These are phyloP conservation scores for Terana coerulea DNA, from an alignment of 768 basidiomycete genomes.

Conservation along the genomic window DNA sequence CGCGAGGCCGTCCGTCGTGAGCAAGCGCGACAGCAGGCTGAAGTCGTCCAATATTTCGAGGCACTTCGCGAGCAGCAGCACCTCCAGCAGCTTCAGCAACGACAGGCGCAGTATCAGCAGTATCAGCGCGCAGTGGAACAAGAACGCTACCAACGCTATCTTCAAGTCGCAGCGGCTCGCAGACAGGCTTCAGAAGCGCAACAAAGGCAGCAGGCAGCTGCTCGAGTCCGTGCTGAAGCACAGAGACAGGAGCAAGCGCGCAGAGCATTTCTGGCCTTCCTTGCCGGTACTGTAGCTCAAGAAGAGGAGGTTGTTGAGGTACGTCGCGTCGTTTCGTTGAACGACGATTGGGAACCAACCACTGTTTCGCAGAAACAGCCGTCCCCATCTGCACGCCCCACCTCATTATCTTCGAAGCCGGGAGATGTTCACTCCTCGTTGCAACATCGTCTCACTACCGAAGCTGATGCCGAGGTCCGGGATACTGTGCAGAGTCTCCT, in stretches of 20 bases:
- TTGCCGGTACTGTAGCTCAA: no score
- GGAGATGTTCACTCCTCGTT: no score
- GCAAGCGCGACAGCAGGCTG: conserved; percentile 7
- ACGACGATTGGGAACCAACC: no score
- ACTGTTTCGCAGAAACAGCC: no score
- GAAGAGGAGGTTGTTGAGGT: no score
- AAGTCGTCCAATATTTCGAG: conserved; percentile 6
- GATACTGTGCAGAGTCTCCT: no score
- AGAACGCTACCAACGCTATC: conserved; percentile 6
- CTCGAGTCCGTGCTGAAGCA: background rate
- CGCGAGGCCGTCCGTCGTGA: conserved; percentile 6
- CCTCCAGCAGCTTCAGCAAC: background rate
- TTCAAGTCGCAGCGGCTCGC: background rate
- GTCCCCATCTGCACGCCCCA: no score
- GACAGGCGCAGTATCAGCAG: background rate
- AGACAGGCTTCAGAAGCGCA: background rate
- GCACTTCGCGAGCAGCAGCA: conserved; percentile 11
- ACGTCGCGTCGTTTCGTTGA: no score
- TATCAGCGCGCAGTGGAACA: no score
- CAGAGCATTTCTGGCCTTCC: background rate
- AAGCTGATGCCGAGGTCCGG: background rate
- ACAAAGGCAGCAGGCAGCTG: background rate
- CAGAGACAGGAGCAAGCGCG: no score
- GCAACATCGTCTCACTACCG: background rate
- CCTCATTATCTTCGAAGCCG: no score